Conservation (phyloP, 306 rosid genomes). For the Heteromeles arbutifolia region DNA sequence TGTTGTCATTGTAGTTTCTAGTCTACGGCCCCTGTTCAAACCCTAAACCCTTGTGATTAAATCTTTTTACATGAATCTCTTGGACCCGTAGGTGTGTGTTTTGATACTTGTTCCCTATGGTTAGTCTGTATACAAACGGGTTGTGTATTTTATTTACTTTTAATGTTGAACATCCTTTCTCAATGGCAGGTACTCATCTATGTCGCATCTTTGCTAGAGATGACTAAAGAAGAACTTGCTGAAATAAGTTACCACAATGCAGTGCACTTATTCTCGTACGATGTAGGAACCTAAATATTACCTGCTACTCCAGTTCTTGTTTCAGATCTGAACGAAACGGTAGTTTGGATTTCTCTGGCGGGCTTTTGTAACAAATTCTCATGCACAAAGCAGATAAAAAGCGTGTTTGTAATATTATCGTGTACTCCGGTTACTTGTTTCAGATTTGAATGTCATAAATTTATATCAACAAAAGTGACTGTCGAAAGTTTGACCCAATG, state of each 20-base stretch:
- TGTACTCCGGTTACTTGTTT: background rate
- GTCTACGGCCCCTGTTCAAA: background rate
- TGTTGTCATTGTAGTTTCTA: background rate
- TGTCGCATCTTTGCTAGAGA: conserved; percentile 47
- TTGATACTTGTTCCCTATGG: background rate
- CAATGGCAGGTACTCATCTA: conserved; percentile 39
- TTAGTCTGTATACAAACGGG: background rate
- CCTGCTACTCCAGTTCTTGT: background rate
- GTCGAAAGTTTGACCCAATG: background rate
- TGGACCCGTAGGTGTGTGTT: background rate
- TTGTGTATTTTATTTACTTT: background rate
- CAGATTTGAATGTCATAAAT: background rate
- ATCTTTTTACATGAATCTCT: background rate
- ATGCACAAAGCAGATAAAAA: background rate
- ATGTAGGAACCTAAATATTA: background rate
- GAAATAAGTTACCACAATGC: conserved; percentile 39
- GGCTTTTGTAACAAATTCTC: background rate
- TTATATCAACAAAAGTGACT: background rate
- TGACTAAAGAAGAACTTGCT: conserved; percentile 39
- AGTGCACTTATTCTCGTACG: conserved; percentile 28
- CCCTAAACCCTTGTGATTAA: background rate
- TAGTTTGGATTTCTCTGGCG: background rate
- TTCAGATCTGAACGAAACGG: background rate
- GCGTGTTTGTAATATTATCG: background rate
- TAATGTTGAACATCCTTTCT: background rate